These are phyloP conservation scores for Diaporthe sp. DNA, from an alignment of 2,329 filamentous ascomycete genomes.

Conservation along the genomic window DNA sequence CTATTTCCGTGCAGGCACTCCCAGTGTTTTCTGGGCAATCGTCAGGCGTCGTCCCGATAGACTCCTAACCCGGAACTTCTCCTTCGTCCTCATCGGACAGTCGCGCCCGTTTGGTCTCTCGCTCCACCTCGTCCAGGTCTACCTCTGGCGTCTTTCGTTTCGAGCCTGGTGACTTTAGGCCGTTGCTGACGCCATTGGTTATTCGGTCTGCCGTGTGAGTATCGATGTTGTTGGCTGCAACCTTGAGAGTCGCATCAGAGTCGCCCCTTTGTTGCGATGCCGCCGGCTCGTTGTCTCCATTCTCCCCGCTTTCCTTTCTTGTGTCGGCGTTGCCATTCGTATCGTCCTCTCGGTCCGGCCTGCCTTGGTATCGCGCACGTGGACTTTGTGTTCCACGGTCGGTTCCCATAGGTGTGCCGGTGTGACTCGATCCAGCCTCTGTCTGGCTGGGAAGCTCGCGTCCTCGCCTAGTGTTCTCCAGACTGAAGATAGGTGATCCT, in stretches of 20 bases:
- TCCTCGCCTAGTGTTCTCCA: conserved; percentile 65
- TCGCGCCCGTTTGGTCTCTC: conserved; percentile 40
- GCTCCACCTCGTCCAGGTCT: conserved; percentile 37
- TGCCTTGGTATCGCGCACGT: conserved; percentile 50
- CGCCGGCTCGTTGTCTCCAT: conserved; percentile 27
- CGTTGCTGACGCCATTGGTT: conserved; percentile 37
- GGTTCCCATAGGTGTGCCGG: conserved; percentile 58
- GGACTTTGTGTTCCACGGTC: conserved; percentile 64
- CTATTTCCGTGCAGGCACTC: background rate
- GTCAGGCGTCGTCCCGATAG: background rate
- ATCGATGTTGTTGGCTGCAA: conserved; percentile 45
- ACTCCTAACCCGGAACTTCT: conserved; percentile 33
- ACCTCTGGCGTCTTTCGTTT: conserved; percentile 44
- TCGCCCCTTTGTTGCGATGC: conserved; percentile 39
- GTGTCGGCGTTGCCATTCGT: conserved; percentile 48
- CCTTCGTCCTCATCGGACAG: conserved; percentile 42
- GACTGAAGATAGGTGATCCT: conserved; percentile 63
- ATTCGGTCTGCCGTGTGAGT: conserved; percentile 37
- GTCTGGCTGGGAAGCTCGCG: conserved; percentile 53
- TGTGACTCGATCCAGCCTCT: conserved; percentile 58
- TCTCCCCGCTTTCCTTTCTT: conserved; percentile 33
- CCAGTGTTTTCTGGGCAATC: background rate
- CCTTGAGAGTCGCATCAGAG: conserved; percentile 46
- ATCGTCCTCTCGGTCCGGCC: conserved; percentile 37
- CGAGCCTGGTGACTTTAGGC: conserved; percentile 40